Percentiles rank a stretch among this genome's conserved stretches.
These are phyloP conservation scores for Amanita rubescens DNA, from an alignment of 768 basidiomycete species.

Conservation along the genomic window DNA sequence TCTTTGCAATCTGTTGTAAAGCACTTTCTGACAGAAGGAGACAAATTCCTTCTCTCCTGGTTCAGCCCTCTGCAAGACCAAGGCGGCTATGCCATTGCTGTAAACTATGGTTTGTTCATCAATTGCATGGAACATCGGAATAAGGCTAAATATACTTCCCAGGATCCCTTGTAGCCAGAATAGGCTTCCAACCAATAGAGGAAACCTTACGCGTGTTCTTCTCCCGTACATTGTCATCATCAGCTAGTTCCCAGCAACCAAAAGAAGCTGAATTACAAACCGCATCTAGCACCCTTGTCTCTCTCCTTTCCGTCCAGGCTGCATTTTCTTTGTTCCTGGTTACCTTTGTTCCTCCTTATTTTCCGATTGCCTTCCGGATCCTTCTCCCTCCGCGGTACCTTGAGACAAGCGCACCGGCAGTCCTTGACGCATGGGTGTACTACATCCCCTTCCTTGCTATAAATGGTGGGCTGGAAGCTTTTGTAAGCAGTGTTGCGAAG, in stretches of 20 bases:
- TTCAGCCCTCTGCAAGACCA: constrained; percentile 83
- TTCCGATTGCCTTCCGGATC: constrained; percentile 59
- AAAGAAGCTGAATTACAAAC: constrained; percentile 20
- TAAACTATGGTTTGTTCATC: constrained; percentile 75
- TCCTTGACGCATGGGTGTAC: constrained; percentile 75
- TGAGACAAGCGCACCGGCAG: constrained; percentile 69
- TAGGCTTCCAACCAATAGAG: constrained; percentile 93
- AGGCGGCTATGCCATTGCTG: constrained; percentile 92
- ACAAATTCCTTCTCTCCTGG: constrained; percentile 82
- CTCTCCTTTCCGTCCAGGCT: constrained; percentile 60
- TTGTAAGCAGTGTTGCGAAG: constrained; percentile 72
- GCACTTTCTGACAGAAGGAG: constrained; percentile 93
- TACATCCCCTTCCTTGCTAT: constrained; percentile 87
- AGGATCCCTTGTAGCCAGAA: constrained; percentile 91
- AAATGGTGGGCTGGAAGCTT: constrained; percentile 91
- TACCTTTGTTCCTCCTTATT: constrained; percentile 69
- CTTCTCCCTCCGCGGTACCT: constrained; percentile 67
- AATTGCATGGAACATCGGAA: neutral
- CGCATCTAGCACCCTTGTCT: constrained; percentile 45
- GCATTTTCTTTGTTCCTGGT: constrained; percentile 62
- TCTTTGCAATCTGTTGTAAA: constrained; percentile 87
- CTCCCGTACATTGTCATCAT: constrained; percentile 46
- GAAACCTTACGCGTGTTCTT: constrained; percentile 89
- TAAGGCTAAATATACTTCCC: neutral
- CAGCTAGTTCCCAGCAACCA: constrained; percentile 9